phyloP scores from a whole-genome alignment of 1,139 yeast genomes.

The Yamadazyma oceani region DNA sequence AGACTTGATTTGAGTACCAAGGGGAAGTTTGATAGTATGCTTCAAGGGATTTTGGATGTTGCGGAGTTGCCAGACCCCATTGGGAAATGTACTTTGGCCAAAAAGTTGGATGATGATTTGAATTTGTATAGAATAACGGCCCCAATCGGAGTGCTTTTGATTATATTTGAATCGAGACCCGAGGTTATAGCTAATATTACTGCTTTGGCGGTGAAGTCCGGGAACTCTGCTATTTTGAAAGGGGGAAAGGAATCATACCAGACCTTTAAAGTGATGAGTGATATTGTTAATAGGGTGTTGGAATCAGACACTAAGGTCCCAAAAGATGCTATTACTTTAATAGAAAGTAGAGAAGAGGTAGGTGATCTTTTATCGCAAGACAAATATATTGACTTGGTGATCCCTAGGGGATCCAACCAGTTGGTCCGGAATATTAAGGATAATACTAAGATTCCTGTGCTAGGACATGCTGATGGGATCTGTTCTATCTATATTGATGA shows the following conservation, averaged over 20 bases:
- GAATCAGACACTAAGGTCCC: slow-evolving; percentile 66
- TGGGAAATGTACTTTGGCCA: slow-evolving; percentile 79
- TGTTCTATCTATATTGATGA: slow-evolving; percentile 84
- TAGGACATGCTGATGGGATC: slow-evolving; percentile 98
- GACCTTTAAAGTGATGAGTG: slow-evolving; percentile 82
- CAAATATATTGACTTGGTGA: slow-evolving; percentile 86
- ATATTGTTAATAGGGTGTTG: slow-evolving; percentile 64
- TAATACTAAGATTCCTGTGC: slow-evolving; percentile 89
- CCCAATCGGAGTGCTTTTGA: slow-evolving; percentile 91
- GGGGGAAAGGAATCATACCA: slow-evolving; percentile 93
- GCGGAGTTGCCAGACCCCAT: slow-evolving; percentile 87
- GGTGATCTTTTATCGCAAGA: slow-evolving; percentile 83
- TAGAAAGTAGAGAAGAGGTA: slow-evolving; percentile 87
- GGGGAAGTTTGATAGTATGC: slow-evolving; percentile 90
- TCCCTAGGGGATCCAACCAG: slow-evolving; percentile 95
- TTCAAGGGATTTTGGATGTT: slow-evolving; percentile 91
- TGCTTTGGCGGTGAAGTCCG: slow-evolving; percentile 92
- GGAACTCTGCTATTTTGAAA: slow-evolving; percentile 91
- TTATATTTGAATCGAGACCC: slow-evolving; percentile 95
- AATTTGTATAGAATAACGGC: slow-evolving; percentile 80
- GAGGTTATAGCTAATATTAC: slow-evolving; percentile 98
- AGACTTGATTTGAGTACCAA: slow-evolving; percentile 78
- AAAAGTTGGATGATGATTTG: slow-evolving; percentile 83
- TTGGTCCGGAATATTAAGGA: slow-evolving; percentile 83
- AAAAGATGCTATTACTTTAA: slow-evolving; percentile 75